These are phyloP conservation scores for Solanum pinnatisectum DNA, from an alignment of 257 asterid species.

Conservation along the genomic window DNA sequence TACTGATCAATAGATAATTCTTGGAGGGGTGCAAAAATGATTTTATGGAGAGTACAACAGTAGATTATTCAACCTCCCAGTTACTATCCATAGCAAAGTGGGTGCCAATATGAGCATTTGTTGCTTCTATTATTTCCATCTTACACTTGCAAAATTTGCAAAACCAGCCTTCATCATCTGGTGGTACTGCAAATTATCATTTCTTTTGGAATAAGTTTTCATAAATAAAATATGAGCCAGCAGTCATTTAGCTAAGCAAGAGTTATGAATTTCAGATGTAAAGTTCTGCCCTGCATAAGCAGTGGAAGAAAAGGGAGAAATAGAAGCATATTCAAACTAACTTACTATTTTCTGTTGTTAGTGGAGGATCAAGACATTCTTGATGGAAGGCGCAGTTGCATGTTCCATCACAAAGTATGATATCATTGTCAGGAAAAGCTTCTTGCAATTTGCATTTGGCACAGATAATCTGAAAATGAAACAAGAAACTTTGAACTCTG, in stretches of 20 bases:
- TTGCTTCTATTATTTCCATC: slow-evolving; percentile 85
- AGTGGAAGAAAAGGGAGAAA: not conserved
- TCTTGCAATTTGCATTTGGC: slow-evolving; percentile 82
- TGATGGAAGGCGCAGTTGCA: slow-evolving; percentile 95
- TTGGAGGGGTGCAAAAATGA: not conserved
- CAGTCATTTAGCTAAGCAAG: not conserved
- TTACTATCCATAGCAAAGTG: slow-evolving; percentile 61
- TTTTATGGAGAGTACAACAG: not conserved
- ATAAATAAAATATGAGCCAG: not conserved
- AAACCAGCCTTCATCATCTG: slow-evolving; percentile 95
- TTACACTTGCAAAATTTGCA: slow-evolving; percentile 87
- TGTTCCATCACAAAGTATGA: slow-evolving; percentile 92
- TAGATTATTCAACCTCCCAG: slow-evolving; percentile 62
- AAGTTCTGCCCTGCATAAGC: not conserved
- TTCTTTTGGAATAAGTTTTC: slow-evolving; percentile 14
- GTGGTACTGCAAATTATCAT: slow-evolving; percentile 63
- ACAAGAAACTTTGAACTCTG: slow-evolving; percentile 9
- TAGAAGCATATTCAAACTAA: not conserved
- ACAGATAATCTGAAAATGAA: slow-evolving; percentile 62
- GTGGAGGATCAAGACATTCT: slow-evolving; percentile 88
- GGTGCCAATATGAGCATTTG: slow-evolving; percentile 95
- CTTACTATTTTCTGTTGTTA: slow-evolving; percentile 79
- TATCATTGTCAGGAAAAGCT: slow-evolving; percentile 81
- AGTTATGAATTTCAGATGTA: not conserved
- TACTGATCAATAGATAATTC: not conserved